Conservation (phyloP, 495 filamentous ascomycete genomes). For the Acidiella bohemica region DNA sequence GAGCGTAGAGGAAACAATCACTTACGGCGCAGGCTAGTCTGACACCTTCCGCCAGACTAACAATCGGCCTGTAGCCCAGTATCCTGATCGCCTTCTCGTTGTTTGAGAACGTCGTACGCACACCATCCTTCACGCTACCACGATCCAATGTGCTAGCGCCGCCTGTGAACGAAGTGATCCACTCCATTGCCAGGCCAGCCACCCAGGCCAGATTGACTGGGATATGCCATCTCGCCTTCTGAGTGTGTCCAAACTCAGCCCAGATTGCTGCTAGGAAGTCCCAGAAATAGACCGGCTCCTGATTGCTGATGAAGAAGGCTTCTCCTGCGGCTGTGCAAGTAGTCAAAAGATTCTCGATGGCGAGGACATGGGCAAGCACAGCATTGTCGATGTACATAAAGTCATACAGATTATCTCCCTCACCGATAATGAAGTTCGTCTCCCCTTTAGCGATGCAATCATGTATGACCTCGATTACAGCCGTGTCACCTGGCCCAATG, state of each 20-base stretch:
- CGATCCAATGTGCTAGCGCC: conserved; percentile 40
- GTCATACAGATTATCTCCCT: conserved; percentile 46
- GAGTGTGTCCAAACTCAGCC: conserved; percentile 45
- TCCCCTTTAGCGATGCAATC: conserved; percentile 42
- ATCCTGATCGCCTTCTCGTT: conserved; percentile 43
- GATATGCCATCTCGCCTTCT: conserved; percentile 39
- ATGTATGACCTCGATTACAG: conserved; percentile 41
- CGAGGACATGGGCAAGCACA: conserved; percentile 50
- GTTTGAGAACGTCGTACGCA: conserved; percentile 40
- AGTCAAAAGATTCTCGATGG: conserved; percentile 43
- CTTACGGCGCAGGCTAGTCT: conserved; percentile 23
- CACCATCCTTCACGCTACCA: conserved; percentile 45
- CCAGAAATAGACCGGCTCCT: conserved; percentile 47
- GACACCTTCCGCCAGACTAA: conserved; percentile 41
- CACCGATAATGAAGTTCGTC: conserved; percentile 44
- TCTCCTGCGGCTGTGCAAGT: conserved; percentile 45
- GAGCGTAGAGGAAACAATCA: not conserved
- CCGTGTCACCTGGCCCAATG: conserved; percentile 43
- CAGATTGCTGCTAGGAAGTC: conserved; percentile 47
- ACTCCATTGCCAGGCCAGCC: conserved; percentile 37
- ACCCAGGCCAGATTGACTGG: conserved; percentile 38
- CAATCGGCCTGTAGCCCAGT: conserved; percentile 44
- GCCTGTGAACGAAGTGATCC: conserved; percentile 39
- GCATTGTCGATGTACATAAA: conserved; percentile 48
- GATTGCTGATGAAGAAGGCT: conserved; percentile 51